phyloP scores from a whole-genome alignment of 1,284 basidiomycete species.

The Gymnopus androsaceus region DNA sequence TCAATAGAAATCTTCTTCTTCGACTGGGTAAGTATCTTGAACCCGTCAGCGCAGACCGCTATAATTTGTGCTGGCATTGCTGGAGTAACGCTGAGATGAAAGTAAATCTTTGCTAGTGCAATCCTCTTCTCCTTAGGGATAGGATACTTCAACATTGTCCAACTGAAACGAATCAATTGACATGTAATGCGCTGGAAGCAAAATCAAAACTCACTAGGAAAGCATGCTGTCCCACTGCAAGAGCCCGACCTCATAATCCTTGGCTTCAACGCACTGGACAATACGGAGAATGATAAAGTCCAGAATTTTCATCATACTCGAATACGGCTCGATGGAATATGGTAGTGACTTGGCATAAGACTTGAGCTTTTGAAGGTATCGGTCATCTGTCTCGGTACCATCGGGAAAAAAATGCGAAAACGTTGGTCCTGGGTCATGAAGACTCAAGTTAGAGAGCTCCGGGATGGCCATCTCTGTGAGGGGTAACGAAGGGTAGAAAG shows the following conservation, averaged over 20 bases:
- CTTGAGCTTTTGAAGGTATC: slow-evolving; percentile 57
- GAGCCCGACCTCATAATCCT: slow-evolving; percentile 79
- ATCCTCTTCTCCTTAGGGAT: slow-evolving; percentile 82
- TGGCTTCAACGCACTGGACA: slow-evolving; percentile 75
- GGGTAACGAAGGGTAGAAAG: no score
- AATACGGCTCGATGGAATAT: slow-evolving; percentile 80
- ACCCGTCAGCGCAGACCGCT: slow-evolving; percentile 58
- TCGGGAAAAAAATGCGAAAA: slow-evolving; percentile 27
- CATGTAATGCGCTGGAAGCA: slow-evolving; percentile 2
- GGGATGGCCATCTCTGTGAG: slow-evolving; percentile 44
- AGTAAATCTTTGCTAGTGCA: slow-evolving; percentile 80
- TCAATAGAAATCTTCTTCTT: slow-evolving; percentile 77
- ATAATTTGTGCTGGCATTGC: slow-evolving; percentile 64
- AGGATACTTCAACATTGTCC: slow-evolving; percentile 83
- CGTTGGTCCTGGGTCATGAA: slow-evolving; percentile 36
- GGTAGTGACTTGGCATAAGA: slow-evolving; percentile 69
- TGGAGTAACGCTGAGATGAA: slow-evolving; percentile 61
- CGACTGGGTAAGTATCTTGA: slow-evolving; percentile 60
- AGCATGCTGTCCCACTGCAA: slow-evolving; percentile 80
- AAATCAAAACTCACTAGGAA: slow-evolving; percentile 56
- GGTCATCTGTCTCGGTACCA: slow-evolving; percentile 44
- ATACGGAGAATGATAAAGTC: slow-evolving; percentile 75
- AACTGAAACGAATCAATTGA: slow-evolving; percentile 44
- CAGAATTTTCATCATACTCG: slow-evolving; percentile 79
- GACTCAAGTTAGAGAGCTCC: slow-evolving; percentile 47